These are phyloP conservation scores for Sporisorium iseilematis-ciliati DNA, from an alignment of 1,284 basidiomycete genomes.

Conservation along the genomic window DNA sequence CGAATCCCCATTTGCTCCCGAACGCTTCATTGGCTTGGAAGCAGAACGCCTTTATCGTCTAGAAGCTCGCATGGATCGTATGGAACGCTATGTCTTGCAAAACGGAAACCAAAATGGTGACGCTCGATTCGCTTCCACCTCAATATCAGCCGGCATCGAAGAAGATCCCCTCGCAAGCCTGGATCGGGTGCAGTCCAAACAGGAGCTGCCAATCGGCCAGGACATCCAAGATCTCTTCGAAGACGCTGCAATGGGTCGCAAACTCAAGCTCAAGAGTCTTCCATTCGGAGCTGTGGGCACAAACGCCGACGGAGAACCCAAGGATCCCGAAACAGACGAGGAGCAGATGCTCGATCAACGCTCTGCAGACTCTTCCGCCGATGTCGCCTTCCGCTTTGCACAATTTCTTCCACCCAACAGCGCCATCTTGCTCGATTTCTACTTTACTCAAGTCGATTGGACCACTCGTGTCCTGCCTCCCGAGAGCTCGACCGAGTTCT, in stretches of 20 bases:
- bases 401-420: conserved; percentile 36
- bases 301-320: conserved; percentile 13
- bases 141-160: conserved; percentile 4
- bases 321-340: conserved; percentile 42
- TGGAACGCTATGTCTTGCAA: conserved; percentile 26
- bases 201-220: conserved; percentile 29
- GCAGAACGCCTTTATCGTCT: conserved; percentile 39
- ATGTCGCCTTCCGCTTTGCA: conserved; percentile 50
- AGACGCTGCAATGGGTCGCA: conserved; percentile 50
- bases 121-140: conserved; percentile 11
- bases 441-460: conserved; percentile 64
- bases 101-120: conserved; percentile 8
- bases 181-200: conserved; percentile 17
- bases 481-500: conserved; percentile 25
- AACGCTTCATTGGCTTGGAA: conserved; percentile 36
- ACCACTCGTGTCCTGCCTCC: conserved; percentile 52
- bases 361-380: conserved; percentile 40
- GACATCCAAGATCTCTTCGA: conserved; percentile 49
- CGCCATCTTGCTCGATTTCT: conserved; percentile 55
- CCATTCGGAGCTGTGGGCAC: conserved; percentile 20
- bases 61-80: conserved; percentile 40
- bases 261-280: conserved; percentile 43
- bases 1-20: conserved; percentile 20
- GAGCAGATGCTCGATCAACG: conserved; percentile 49
- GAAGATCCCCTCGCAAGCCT: conserved; percentile 16